Evolutionary conservation across 2,329 filamentous ascomycete genomes (phyloP).

Genomic region (Stagonosporopsis vannaccii): DNA sequence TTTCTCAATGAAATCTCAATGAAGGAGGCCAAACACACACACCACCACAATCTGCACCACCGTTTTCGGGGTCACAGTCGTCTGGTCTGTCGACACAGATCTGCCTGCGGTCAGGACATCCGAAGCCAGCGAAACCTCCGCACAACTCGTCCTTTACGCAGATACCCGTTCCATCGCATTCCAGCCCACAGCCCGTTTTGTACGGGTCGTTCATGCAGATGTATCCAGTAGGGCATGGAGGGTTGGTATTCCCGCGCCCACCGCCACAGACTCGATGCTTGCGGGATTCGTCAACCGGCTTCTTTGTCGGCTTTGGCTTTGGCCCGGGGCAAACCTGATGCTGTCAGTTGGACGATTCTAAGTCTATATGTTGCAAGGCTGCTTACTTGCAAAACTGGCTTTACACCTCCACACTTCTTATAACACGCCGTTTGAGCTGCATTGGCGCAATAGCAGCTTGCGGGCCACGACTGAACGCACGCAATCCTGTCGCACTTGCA

Average conservation of each 20-base stretch:
- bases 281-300: neutral
- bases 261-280: conserved; percentile 37
- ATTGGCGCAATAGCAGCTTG: conserved; percentile 43
- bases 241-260: conserved; percentile 20
- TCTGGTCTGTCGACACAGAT: conserved; percentile 56
- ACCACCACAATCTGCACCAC: conserved; percentile 54
- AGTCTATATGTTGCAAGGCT: neutral
- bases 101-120: conserved; percentile 42
- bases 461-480: conserved; percentile 35
- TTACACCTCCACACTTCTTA: conserved; percentile 36
- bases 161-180: conserved; percentile 43
- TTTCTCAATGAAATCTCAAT: neutral
- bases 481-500: conserved; percentile 33
- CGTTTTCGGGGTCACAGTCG: conserved; percentile 49
- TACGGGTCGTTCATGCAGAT: conserved; percentile 44
- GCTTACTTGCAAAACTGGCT: conserved; percentile 20
- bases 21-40: conserved; percentile 47
- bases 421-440: conserved; percentile 27
- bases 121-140: conserved; percentile 51
- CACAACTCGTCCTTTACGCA: conserved; percentile 49
- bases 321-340: neutral
- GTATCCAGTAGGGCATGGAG: conserved; percentile 19
- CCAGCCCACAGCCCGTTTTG: conserved; percentile 40
- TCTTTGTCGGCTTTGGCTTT: neutral
- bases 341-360: neutral